Conservation (phyloP, 495 filamentous ascomycete species). For the Talaromyces trachyspermus region DNA sequence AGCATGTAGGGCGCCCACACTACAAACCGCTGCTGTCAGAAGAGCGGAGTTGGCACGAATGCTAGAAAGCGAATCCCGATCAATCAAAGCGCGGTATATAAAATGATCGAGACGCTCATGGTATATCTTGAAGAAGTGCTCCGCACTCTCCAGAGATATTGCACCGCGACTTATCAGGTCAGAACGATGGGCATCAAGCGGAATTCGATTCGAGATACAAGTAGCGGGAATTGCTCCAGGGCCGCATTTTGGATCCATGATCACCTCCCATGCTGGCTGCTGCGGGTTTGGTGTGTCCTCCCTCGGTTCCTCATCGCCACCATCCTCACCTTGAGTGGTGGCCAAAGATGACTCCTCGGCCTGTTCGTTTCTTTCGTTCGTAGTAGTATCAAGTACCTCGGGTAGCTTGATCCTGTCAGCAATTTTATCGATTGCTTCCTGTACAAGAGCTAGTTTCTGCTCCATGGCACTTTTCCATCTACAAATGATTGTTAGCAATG, state of each 20-base stretch:
- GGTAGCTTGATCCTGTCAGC: background rate
- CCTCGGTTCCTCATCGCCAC: background rate
- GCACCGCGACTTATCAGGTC: background rate
- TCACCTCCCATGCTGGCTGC: background rate
- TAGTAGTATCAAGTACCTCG: background rate
- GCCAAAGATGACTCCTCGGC: background rate
- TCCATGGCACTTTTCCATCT: slow-evolving; percentile 1
- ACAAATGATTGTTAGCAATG: background rate
- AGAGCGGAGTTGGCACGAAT: slow-evolving; percentile 4
- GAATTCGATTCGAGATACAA: background rate
- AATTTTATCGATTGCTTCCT: background rate
- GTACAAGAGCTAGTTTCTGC: slow-evolving; percentile 1
- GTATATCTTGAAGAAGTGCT: background rate
- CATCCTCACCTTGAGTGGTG: background rate
- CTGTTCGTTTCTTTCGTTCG: background rate
- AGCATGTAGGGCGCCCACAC: slow-evolving; percentile 6
- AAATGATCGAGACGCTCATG: background rate
- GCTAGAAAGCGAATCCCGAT: background rate
- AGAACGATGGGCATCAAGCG: background rate
- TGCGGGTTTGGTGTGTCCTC: background rate
- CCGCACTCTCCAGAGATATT: background rate
- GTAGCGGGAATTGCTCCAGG: background rate
- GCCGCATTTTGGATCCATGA: background rate
- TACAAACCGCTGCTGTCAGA: slow-evolving; percentile 7
- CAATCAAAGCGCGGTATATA: background rate